Conservation (phyloP, 2,329 filamentous ascomycete genomes). For the Hypoxylon rubiginosum region DNA sequence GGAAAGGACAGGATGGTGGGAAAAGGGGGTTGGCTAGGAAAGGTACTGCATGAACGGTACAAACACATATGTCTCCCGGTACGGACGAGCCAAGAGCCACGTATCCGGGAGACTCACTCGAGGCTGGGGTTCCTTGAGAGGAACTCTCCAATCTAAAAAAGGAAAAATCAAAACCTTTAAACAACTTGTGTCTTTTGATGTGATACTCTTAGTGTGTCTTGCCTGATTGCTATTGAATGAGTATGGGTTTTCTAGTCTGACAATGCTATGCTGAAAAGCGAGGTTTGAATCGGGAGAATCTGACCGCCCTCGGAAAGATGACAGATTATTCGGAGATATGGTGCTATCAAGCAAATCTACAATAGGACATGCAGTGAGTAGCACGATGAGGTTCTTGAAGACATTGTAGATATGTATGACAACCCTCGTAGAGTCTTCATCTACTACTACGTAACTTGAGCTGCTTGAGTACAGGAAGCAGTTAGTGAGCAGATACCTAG, state of each 20-base stretch:
- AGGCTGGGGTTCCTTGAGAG: constrained; percentile 45
- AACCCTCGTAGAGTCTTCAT: too few relatives aligned
- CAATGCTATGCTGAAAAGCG: background rate
- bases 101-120: constrained; percentile 41
- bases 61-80: constrained; percentile 29
- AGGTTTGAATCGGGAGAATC: too few relatives aligned
- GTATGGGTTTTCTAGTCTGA: background rate
- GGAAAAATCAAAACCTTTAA: constrained; percentile 17
- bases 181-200: background rate
- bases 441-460: too few relatives aligned
- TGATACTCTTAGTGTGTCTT: background rate
- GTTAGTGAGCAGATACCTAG: too few relatives aligned
- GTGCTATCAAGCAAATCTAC: too few relatives aligned
- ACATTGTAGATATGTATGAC: too few relatives aligned
- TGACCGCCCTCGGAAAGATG: too few relatives aligned
- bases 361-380: too few relatives aligned
- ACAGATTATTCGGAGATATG: too few relatives aligned
- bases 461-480: too few relatives aligned
- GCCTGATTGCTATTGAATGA: background rate
- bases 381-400: too few relatives aligned
- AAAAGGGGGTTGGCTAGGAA: constrained; percentile 2
- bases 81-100: constrained; percentile 21
- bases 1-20: constrained; percentile 7
- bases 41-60: constrained; percentile 2
- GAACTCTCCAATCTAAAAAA: constrained; percentile 45